These are phyloP conservation scores for Cochlearia excelsa DNA, from an alignment of 345 rosid genomes.

Conservation along the genomic window DNA sequence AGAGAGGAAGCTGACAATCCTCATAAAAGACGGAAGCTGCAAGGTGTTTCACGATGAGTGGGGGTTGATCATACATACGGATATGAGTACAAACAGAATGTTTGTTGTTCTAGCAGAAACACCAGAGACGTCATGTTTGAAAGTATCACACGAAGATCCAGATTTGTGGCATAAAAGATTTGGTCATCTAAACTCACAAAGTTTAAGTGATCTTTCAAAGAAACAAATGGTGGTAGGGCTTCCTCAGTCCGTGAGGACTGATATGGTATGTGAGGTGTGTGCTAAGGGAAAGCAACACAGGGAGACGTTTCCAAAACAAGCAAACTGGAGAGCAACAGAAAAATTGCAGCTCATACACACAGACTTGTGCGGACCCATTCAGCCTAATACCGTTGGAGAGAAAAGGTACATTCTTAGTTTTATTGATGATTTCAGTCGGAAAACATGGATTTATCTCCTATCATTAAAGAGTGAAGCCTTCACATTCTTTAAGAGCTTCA, in stretches of 20 bases:
- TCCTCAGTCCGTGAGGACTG: neutral
- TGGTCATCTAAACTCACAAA: neutral
- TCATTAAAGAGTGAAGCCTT: neutral
- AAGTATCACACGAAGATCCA: neutral
- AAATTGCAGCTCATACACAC: slow-evolving; percentile 7
- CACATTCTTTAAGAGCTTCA: neutral
- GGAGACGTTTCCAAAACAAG: neutral
- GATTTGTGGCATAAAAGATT: neutral
- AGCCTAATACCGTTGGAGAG: neutral
- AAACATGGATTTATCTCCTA: neutral
- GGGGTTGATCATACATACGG: neutral
- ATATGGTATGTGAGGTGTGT: neutral
- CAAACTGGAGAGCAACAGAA: neutral
- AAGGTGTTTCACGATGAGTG: neutral
- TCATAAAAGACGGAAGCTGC: neutral
- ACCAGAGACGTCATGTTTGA: neutral
- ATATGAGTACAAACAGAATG: neutral
- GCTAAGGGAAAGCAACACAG: neutral
- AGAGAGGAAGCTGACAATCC: neutral
- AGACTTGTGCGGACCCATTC: neutral
- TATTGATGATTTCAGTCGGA: neutral
- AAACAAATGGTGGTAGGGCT: neutral
- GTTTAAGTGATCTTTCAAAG: neutral
- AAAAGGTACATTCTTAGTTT: neutral
- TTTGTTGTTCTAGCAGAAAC: neutral